These are phyloP conservation scores for Penicillium cosmopolitanum DNA, from an alignment of 495 filamentous ascomycete species.

Conservation along the genomic window DNA sequence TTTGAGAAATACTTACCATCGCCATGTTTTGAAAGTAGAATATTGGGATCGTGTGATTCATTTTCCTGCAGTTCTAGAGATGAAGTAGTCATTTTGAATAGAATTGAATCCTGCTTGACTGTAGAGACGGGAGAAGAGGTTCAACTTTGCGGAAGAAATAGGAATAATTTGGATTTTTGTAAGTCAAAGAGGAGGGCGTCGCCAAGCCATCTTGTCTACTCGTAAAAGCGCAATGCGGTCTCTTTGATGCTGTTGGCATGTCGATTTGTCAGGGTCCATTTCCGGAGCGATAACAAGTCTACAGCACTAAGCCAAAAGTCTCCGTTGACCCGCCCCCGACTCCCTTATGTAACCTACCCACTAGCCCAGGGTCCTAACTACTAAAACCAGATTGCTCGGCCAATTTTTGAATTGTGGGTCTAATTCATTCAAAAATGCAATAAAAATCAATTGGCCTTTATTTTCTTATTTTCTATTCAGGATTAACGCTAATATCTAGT, in stretches of 20 bases:
- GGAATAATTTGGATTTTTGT: not conserved
- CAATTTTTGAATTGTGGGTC: no score
- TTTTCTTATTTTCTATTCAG: no score
- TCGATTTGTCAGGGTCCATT: constrained; percentile 1
- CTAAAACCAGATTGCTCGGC: no score
- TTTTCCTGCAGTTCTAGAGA: not conserved
- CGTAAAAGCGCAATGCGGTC: not conserved
- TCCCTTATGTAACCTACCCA: no score
- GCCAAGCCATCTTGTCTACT: not conserved
- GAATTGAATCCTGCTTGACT: not conserved
- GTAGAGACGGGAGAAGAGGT: not conserved
- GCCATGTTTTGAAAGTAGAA: not conserved
- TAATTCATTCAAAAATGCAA: no score
- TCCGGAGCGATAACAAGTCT: not conserved
- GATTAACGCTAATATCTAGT: no score
- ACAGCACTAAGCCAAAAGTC: not conserved
- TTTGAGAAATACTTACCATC: constrained; percentile 2
- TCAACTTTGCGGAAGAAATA: not conserved
- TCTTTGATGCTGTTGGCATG: not conserved
- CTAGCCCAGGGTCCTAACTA: not conserved
- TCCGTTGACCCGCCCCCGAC: constrained; percentile 13
- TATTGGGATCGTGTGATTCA: not conserved
- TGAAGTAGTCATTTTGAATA: not conserved
- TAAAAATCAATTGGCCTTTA: no score
- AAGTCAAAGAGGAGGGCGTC: not conserved